phyloP scores from a whole-genome alignment of 2,329 filamentous ascomycete species.

The Lizonia empirigonia region DNA sequence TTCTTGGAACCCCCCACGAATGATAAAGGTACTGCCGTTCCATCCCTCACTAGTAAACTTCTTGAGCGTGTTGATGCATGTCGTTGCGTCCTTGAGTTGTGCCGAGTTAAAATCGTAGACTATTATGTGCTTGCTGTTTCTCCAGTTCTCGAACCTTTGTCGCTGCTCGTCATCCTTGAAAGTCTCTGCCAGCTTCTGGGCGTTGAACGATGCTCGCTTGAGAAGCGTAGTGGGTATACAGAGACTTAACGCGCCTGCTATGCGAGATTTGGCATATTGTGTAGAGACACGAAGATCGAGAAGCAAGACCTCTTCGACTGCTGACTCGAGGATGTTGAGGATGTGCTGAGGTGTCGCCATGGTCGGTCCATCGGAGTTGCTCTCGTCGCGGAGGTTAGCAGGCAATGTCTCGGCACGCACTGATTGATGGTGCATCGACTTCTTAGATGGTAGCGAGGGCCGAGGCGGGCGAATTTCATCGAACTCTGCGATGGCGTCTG shows the following conservation, averaged over 20 bases:
- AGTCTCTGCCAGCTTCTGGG: slow-evolving; percentile 84
- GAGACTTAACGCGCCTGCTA: slow-evolving; percentile 82
- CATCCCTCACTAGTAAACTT: slow-evolving; percentile 91
- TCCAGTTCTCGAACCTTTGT: slow-evolving; percentile 77
- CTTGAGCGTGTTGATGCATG: slow-evolving; percentile 85
- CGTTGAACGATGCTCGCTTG: slow-evolving; percentile 87
- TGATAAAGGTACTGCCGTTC: slow-evolving; percentile 71
- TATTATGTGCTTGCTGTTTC: slow-evolving; percentile 73
- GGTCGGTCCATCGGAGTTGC: slow-evolving; percentile 40
- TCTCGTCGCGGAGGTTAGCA: slow-evolving; percentile 31
- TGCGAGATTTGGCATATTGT: slow-evolving; percentile 75
- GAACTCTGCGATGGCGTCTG: slow-evolving; percentile 44
- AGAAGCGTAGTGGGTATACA: slow-evolving; percentile 94
- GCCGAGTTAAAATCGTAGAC: slow-evolving; percentile 83
- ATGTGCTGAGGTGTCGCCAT: slow-evolving; percentile 57
- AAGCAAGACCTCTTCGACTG: slow-evolving; percentile 65
- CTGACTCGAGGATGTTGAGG: slow-evolving; percentile 55
- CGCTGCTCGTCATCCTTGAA: slow-evolving; percentile 76
- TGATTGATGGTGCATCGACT: slow-evolving; percentile 21
- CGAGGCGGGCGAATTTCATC: slow-evolving; percentile 39
- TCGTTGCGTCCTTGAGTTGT: slow-evolving; percentile 78
- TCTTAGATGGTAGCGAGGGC: slow-evolving; percentile 40
- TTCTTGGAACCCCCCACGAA: slow-evolving; percentile 80
- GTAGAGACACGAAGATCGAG: slow-evolving; percentile 87
- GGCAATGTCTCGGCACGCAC: slow-evolving; percentile 56